These are phyloP conservation scores for Bipolaris victoriae DNA, from an alignment of 2,329 filamentous ascomycete genomes.

Conservation along the genomic window DNA sequence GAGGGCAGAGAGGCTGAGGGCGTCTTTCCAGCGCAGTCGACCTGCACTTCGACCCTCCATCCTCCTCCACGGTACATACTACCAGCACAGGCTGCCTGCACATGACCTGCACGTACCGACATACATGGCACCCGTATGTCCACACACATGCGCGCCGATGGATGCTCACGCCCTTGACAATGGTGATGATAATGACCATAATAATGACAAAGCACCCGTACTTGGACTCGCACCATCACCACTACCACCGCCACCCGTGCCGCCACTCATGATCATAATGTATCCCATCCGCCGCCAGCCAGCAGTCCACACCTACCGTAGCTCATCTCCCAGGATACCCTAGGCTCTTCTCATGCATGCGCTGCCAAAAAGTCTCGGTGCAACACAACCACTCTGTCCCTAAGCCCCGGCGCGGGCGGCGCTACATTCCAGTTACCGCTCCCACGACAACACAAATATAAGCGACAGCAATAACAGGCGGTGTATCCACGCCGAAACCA, in stretches of 20 bases:
- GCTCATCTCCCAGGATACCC: conserved; percentile 14
- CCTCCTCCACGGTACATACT: too few species aligned
- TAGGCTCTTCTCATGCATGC: conserved; percentile 9
- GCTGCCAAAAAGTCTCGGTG: conserved; percentile 7
- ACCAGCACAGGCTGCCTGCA: neutral
- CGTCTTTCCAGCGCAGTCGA: neutral
- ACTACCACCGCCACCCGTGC: neutral
- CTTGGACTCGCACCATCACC: too few species aligned
- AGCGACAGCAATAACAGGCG: neutral
- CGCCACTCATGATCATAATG: neutral
- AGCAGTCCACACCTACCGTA: conserved; percentile 1
- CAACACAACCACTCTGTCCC: neutral
- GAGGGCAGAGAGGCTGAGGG: neutral
- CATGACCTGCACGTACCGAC: neutral
- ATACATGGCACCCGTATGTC: neutral
- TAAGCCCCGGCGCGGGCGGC: neutral
- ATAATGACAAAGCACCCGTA: too few species aligned
- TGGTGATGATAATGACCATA: too few species aligned
- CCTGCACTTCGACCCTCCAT: neutral
- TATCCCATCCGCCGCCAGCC: neutral
- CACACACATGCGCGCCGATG: too few species aligned
- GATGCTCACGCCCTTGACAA: too few species aligned
- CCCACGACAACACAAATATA: neutral
- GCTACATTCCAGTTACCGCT: neutral
- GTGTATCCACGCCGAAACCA: neutral